Evolutionary conservation across 768 basidiomycete species (phyloP).

Genomic region (Rhizopogon salebrosus): DNA sequence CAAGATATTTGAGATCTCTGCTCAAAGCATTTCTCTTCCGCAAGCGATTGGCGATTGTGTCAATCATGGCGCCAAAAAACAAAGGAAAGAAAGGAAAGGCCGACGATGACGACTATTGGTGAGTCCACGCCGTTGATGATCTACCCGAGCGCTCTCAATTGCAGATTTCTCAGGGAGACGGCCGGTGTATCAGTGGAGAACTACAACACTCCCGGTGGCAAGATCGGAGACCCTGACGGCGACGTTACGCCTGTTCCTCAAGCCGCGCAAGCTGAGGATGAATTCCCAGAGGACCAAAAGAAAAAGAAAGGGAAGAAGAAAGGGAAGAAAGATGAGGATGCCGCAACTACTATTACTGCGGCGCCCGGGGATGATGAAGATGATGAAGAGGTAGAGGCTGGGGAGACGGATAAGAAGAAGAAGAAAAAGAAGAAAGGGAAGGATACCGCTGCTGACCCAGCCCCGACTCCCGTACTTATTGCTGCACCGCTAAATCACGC

Average conservation of each 20-base stretch:
- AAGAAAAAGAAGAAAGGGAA: constrained; percentile 80
- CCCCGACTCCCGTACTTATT: constrained; percentile 24
- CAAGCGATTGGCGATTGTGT: neutral
- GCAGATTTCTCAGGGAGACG: constrained; percentile 46
- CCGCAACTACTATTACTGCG: constrained; percentile 23
- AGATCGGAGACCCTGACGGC: constrained; percentile 35
- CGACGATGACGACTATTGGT: constrained; percentile 80
- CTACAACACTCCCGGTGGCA: constrained; percentile 27
- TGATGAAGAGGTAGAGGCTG: constrained; percentile 46
- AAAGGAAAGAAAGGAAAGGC: constrained; percentile 90
- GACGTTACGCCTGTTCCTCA: constrained; percentile 37
- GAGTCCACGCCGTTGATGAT: constrained; percentile 16
- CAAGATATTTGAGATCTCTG: neutral
- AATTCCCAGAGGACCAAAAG: constrained; percentile 2
- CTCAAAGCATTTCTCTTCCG: neutral
- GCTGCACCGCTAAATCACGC: constrained; percentile 28
- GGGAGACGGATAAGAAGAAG: constrained; percentile 54
- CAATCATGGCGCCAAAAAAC: constrained; percentile 47
- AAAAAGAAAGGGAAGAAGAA: constrained; percentile 50
- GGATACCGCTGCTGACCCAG: constrained; percentile 24
- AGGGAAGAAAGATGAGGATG: constrained; percentile 50
- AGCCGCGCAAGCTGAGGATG: constrained; percentile 35
- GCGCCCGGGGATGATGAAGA: constrained; percentile 33
- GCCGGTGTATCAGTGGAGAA: constrained; percentile 53
- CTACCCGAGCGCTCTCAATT: constrained; percentile 8